Evolutionary conservation across 495 filamentous ascomycete species (phyloP).

Genomic region (Clohesyomyces aquaticus): DNA sequence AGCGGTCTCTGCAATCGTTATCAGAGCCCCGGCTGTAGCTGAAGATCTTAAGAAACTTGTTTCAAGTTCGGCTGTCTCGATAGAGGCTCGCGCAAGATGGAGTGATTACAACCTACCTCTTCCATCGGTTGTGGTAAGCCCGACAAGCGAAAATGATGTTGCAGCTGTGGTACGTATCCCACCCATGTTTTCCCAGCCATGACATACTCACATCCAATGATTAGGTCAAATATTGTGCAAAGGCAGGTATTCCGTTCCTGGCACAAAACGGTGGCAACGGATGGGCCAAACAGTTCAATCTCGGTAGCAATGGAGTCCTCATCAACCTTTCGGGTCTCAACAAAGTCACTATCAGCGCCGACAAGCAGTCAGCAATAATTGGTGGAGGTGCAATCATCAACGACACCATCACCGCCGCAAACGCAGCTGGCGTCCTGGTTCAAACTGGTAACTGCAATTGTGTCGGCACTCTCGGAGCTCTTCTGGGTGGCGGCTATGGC

Average conservation of each 20-base stretch:
- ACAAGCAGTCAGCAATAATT: slow-evolving; percentile 51
- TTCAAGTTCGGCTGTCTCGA: background rate
- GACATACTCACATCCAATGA: background rate
- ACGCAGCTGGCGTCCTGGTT: slow-evolving; percentile 48
- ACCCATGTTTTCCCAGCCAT: background rate
- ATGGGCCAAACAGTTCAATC: slow-evolving; percentile 30
- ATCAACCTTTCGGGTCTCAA: slow-evolving; percentile 60
- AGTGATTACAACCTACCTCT: slow-evolving; percentile 4
- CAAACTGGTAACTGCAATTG: slow-evolving; percentile 27
- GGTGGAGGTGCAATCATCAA: slow-evolving; percentile 59
- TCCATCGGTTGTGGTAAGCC: slow-evolving; percentile 15
- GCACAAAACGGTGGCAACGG: slow-evolving; percentile 30
- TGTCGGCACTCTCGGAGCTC: slow-evolving; percentile 60
- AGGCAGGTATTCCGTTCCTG: slow-evolving; percentile 19
- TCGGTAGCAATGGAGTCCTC: slow-evolving; percentile 49
- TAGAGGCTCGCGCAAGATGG: background rate
- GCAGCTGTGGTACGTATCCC: slow-evolving; percentile 9
- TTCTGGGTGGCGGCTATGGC: slow-evolving; percentile 62
- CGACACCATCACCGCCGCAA: slow-evolving; percentile 57
- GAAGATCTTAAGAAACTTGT: background rate
- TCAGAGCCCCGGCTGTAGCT: background rate
- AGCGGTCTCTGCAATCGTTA: background rate
- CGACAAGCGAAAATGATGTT: slow-evolving; percentile 20
- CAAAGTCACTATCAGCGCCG: slow-evolving; percentile 51
- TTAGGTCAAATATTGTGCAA: slow-evolving; percentile 18